Conservation (phyloP, 1,284 basidiomycete genomes). For the Porodaedalea pini region DNA sequence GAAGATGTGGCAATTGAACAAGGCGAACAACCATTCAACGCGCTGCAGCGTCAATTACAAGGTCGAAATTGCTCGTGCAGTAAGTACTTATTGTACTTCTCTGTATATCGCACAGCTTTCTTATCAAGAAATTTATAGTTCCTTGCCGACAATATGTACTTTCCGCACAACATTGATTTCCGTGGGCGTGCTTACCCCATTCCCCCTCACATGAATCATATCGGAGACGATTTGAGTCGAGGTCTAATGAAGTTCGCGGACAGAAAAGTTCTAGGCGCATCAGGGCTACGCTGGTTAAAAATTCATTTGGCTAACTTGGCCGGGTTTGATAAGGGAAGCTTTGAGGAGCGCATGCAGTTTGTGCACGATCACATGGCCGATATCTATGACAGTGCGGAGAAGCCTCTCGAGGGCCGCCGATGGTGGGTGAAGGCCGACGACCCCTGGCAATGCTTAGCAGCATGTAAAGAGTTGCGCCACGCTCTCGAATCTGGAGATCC, state of each 20-base stretch:
- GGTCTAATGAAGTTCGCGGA: conserved; percentile 87
- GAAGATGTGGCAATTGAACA: conserved; percentile 58
- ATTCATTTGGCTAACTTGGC: conserved; percentile 93
- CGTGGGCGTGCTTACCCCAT: conserved; percentile 96
- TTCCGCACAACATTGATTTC: conserved; percentile 98
- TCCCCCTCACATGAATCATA: conserved; percentile 93
- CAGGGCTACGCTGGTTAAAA: conserved; percentile 81
- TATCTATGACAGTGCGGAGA: conserved; percentile 80
- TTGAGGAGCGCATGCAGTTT: conserved; percentile 86
- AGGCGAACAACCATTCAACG: conserved; percentile 83
- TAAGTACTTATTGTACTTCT: conserved; percentile 38
- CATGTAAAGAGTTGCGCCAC: conserved; percentile 81
- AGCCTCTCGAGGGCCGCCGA: conserved; percentile 73
- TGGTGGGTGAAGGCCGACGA: conserved; percentile 97
- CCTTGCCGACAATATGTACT: conserved; percentile 83
- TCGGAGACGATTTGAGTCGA: conserved; percentile 93
- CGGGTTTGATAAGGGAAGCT: conserved; percentile 93
- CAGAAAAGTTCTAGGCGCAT: conserved; percentile 73
- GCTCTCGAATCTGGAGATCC: conserved; percentile 81
- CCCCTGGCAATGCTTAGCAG: conserved; percentile 95
- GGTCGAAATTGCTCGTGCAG: conserved; percentile 92
- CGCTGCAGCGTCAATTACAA: conserved; percentile 96
- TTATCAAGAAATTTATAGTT: conserved; percentile 48
- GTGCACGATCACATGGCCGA: conserved; percentile 72
- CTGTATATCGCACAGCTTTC: neutral